These are phyloP conservation scores for Lactuca sativa DNA, from an alignment of 129 eudicot species.

Conservation along the genomic window DNA sequence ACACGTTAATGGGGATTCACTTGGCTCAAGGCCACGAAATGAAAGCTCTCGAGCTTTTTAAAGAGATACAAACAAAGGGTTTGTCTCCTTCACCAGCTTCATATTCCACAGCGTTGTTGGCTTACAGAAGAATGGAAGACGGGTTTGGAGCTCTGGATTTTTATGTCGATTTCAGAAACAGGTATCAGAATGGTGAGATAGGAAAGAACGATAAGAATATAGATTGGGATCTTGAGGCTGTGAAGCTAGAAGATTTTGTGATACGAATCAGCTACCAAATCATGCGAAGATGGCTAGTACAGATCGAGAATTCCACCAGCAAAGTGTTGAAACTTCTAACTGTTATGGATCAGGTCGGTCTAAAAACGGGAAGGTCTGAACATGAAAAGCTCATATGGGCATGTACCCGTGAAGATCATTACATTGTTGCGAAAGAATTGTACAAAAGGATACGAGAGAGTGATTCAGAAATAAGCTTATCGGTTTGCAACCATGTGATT, in stretches of 20 bases:
- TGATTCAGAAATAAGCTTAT: constrained; percentile 67
- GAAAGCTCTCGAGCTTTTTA: constrained; percentile 66
- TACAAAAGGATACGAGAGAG: constrained; percentile 66
- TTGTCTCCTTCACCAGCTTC: constrained; percentile 79
- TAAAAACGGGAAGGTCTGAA: constrained; percentile 54
- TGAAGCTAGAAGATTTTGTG: constrained; percentile 69
- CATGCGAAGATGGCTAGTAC: constrained; percentile 78
- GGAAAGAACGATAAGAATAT: constrained; percentile 34
- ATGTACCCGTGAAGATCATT: constrained; percentile 77
- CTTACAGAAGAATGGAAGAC: constrained; percentile 77
- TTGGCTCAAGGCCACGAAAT: constrained; percentile 61
- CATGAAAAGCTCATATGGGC: constrained; percentile 91
- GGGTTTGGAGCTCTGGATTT: constrained; percentile 81
- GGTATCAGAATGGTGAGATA: constrained; percentile 51
- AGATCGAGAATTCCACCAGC: constrained; percentile 40
- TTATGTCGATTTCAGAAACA: constrained; percentile 46
- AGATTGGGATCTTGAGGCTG: constrained; percentile 76
- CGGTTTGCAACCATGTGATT: constrained; percentile 87
- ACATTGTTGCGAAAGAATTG: constrained; percentile 71
- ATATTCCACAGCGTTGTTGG: constrained; percentile 71
- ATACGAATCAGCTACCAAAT: constrained; percentile 81
- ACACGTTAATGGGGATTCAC: constrained; percentile 77
- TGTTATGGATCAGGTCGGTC: constrained; percentile 71
- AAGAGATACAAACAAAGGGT: constrained; percentile 62
- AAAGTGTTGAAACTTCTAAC: constrained; percentile 60